Base-by-base conservation (phyloP, 441 rosid species). In the Melastoma candidum region DNA sequence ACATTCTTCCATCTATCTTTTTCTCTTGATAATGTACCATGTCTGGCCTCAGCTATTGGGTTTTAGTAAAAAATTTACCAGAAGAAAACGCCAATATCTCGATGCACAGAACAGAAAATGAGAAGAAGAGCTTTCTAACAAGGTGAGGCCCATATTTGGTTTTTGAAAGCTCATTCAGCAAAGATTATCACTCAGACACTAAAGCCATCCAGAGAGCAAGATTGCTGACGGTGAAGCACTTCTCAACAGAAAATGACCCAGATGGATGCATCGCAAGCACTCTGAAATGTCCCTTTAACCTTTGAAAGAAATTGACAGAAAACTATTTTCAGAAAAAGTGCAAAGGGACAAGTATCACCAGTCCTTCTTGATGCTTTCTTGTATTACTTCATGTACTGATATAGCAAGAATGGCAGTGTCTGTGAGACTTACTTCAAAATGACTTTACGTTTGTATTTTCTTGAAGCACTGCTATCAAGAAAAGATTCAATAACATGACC, bases 111-210 rank as follows among this genome's bases (percentile, higher is more conserved):
- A 43, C 13, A 26, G 41, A 48, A 3, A 22, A n/a, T 26, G 59
- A 11, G 11, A 44, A 58, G 53, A 47, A 55, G 59, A 93, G 80
- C 61, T 74, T 84, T 81, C 93, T 80, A 12, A 84, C 63, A 67
- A 93, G 80, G 71, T 74, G 78, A 51, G 85, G 87, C 44, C 98
- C 97, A 51, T 93, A 95, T 64, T 73, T 93, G 58, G 95, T 72
- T 72, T 81, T 86, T 43, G 76, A 74, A 56, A 89, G 78, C 71
- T 75, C 90, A 52, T 54, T 63, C 63, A 53, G 77, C 65, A 82
- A 83, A 46, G 71, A 74, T 63, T 71, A 63, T 63, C 88, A 58
- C 61, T 93, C 98, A 26, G 78, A 61, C 53, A 79, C 95, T 68
- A 93, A 78, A 66, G 81, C 67, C 71, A 85, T 95, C 68, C 76